Conservation (phyloP, 805 yeast genomes). For the Starmerella apicola region DNA sequence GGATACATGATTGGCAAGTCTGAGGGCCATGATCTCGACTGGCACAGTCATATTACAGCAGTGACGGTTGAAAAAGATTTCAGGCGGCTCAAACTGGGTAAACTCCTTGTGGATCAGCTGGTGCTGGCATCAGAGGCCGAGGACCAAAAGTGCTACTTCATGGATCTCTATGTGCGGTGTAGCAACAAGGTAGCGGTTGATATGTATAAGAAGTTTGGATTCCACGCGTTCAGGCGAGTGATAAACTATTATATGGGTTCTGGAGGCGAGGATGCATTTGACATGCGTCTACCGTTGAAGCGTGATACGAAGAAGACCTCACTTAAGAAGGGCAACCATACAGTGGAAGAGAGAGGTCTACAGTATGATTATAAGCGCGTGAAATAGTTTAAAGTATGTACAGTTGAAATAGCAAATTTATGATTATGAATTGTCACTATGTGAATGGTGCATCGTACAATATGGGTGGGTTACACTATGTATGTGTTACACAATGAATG, state of each 20-base stretch:
- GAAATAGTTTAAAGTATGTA: not conserved
- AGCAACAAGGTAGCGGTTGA: slow-evolving; percentile 69
- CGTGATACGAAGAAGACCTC: slow-evolving; percentile 26
- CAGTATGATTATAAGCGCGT: slow-evolving; percentile 22
- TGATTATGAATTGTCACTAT: too few species aligned
- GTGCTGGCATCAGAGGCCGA: slow-evolving; percentile 61
- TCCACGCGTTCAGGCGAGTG: slow-evolving; percentile 72
- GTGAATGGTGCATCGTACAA: too few species aligned
- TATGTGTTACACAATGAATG: too few species aligned
- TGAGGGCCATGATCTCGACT: slow-evolving; percentile 71
- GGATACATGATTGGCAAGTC: slow-evolving; percentile 81
- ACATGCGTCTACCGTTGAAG: slow-evolving; percentile 32
- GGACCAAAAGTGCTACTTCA: slow-evolving; percentile 72
- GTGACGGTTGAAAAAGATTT: slow-evolving; percentile 78
- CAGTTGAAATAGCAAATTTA: too few species aligned
- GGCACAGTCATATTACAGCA: slow-evolving; percentile 97
- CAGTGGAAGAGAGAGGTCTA: slow-evolving; percentile 20
- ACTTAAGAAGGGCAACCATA: slow-evolving; percentile 20
- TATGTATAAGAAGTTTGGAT: slow-evolving; percentile 77
- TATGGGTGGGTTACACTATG: too few species aligned
- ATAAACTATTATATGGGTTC: slow-evolving; percentile 68
- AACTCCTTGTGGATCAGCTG: slow-evolving; percentile 59
- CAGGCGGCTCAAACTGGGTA: slow-evolving; percentile 77
- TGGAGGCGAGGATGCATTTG: slow-evolving; percentile 68
- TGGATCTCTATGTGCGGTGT: slow-evolving; percentile 85